Evolutionary conservation across 495 filamentous ascomycete species (phyloP), one percentile per base, ranked within the genome.

Genomic region (Penicillium coffeae): DNA sequence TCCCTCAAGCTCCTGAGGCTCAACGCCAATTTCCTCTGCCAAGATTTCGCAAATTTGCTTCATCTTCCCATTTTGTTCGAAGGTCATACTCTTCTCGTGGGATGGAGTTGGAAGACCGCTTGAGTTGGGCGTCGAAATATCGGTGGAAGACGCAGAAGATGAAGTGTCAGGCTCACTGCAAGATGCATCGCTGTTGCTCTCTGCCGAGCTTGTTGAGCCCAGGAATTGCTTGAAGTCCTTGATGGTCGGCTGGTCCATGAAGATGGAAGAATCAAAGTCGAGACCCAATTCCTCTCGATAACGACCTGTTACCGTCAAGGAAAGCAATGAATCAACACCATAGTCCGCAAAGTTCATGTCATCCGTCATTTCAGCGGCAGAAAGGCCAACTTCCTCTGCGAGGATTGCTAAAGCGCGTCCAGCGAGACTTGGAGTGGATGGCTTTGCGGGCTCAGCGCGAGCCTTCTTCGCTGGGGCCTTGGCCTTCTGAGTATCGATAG

Each of bases 11-110:
- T 88, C 85, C 3, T 83, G 76, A 0, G 82, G 66, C 3, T 83
- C 69, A 10, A 88, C 76, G 16, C 81, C 83, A 64, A 88, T 86
- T 57, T 89, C 87, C 21, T 78, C 70, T 2, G 84, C 78, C 39
- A 90, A 78, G 45, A 80, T 85, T 14, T 71, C 65, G 27, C 77
- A 74, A 6, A 86, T 73, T 32, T 62, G 55, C 49, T 62, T 66
- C 60, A 70, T 64, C 21, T 72, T 69, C 30, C 69, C 66, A 52
- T 73, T 74, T n/a, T 80, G 67, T 51, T 78, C 69, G 32, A 63
- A 54, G 8, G 54, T 52, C 49, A 62, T 60, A 8, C 51, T 47
- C 54, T 72, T 72, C 42, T 68, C 65, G 35, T 64, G 64, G 3
- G 59, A 47, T 38, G 64, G 70, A 3, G 64, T 65, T 3, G 54